A percentile compares a stretch with the other conserved stretches of the same genome.
phyloP scores from a whole-genome alignment of 495 filamentous ascomycete genomes.

The Gamarada debralockiae region DNA sequence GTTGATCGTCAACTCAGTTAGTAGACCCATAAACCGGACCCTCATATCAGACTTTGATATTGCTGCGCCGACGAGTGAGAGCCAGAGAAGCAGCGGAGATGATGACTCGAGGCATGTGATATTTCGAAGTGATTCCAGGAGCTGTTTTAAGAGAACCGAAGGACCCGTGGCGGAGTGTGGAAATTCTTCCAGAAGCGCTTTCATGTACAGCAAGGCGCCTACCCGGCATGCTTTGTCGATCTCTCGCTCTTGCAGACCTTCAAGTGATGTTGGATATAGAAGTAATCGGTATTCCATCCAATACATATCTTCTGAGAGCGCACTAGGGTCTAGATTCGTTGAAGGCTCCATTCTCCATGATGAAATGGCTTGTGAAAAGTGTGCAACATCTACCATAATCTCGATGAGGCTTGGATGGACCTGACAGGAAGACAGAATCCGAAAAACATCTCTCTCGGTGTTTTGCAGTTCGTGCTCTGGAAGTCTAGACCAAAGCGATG shows the following conservation, averaged over 20 bases:
- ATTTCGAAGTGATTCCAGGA: not conserved
- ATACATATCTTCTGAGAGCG: slow-evolving; percentile 12
- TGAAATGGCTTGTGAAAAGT: slow-evolving; percentile 7
- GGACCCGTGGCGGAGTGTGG: slow-evolving; percentile 8
- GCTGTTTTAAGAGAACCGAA: slow-evolving; percentile 7
- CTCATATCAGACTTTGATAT: not conserved
- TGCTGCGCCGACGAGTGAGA: not conserved
- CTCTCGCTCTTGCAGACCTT: not conserved
- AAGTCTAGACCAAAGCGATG: slow-evolving; percentile 4
- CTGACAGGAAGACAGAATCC: not conserved
- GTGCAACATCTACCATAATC: slow-evolving; percentile 1
- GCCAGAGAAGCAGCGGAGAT: not conserved
- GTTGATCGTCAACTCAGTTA: not conserved
- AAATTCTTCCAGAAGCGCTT: slow-evolving; percentile 12
- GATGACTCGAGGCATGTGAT: not conserved
- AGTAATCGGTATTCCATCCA: slow-evolving; percentile 8
- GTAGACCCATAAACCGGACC: not conserved
- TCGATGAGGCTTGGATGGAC: slow-evolving; percentile 2
- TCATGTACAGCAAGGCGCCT: slow-evolving; percentile 10
- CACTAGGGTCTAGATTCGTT: not conserved
- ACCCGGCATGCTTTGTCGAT: slow-evolving; percentile 9
- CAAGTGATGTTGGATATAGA: not conserved
- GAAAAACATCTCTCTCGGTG: not conserved
- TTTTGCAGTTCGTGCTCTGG: not conserved
- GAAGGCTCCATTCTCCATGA: not conserved